Base-by-base conservation (phyloP, 345 rosid species). In the Trapa bicornis region DNA sequence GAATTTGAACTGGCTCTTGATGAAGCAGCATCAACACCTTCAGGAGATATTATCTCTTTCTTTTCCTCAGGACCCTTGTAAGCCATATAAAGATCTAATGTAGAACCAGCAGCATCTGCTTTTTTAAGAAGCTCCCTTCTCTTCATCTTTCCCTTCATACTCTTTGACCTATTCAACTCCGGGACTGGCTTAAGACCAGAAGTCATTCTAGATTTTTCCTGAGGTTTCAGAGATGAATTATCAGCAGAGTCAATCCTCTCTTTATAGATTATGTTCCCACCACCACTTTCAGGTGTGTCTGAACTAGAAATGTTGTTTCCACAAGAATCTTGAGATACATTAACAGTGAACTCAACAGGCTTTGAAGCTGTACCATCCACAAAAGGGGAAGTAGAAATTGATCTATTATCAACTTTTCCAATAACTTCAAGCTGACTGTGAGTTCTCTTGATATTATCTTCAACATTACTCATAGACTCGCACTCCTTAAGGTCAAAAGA, bases 91-190 rank as follows among this genome's bases (percentile, higher is more conserved):
- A 91, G 86, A 81, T 95, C 97, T 64, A 91, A 75, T 45, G 83
- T 86, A 67, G 89, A 70, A 68, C 99, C 99, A 15, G 88, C 93
- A 74, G 96, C 96, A 81, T 91, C 99, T 58, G 97, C 97, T 70
- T 86, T 94, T 81, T 75, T 91, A 72, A 87, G 91, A 57, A 81
- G 35, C 76, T 86, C 99, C 74, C 70, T 91, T 48, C 57, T 76
- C 70, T 84, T 91, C 74, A 84, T 87, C 83, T 78, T 94, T 29
- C 71, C 73, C 65, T 2, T 86, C 67, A 67, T 61, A 80, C 81
- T 79, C 83, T 81, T 87, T 67, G 76, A 63, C 75, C 74, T 79
- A 75, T 68, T 76, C 15, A 75, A 66, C 70, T 88, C 96, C 29
- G 53, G 15, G 47, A 65, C 67, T 48, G 79, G 67, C 74, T 79